Conservation (phyloP, 2,329 filamentous ascomycete genomes). For the Calonectria ilicicola region DNA sequence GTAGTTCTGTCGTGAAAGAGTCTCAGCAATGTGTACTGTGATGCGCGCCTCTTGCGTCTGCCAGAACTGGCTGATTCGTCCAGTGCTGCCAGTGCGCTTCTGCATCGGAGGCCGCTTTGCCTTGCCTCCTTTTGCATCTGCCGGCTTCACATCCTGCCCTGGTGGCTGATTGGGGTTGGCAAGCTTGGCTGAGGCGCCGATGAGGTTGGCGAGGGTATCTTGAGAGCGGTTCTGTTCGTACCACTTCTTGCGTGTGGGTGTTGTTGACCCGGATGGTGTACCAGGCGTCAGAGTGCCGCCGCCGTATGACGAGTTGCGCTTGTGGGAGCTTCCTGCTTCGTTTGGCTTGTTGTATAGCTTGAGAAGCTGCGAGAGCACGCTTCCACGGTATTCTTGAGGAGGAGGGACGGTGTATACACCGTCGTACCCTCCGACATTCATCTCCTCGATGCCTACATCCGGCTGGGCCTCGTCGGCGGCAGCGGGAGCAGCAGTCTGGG, state of each 20-base stretch:
- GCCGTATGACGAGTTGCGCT: slow-evolving; percentile 42
- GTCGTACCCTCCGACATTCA: slow-evolving; percentile 55
- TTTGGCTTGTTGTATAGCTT: slow-evolving; percentile 57
- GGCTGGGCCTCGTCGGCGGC: neutral
- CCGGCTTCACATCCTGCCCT: neutral
- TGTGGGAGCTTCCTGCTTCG: slow-evolving; percentile 41
- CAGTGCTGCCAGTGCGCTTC: slow-evolving; percentile 52
- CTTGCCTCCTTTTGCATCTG: neutral
- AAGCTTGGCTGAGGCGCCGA: slow-evolving; percentile 59
- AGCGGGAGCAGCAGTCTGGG: neutral
- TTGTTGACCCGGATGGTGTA: slow-evolving; percentile 52
- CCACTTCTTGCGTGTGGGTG: slow-evolving; percentile 60
- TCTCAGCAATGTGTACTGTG: slow-evolving; percentile 69
- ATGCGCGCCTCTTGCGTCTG: slow-evolving; percentile 60
- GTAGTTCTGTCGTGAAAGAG: slow-evolving; percentile 83
- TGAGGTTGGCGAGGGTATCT: slow-evolving; percentile 60
- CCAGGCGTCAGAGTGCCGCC: slow-evolving; percentile 48
- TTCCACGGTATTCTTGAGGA: slow-evolving; percentile 57
- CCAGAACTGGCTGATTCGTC: slow-evolving; percentile 52
- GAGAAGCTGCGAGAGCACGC: slow-evolving; percentile 59
- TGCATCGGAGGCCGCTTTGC: slow-evolving; percentile 51
- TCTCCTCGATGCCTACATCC: slow-evolving; percentile 33
- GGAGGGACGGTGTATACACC: slow-evolving; percentile 55
- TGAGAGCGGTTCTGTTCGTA: slow-evolving; percentile 61
- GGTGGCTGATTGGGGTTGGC: slow-evolving; percentile 47